Conservation (phyloP, 805 yeast species). For the Kluyveromyces siamensis region DNA sequence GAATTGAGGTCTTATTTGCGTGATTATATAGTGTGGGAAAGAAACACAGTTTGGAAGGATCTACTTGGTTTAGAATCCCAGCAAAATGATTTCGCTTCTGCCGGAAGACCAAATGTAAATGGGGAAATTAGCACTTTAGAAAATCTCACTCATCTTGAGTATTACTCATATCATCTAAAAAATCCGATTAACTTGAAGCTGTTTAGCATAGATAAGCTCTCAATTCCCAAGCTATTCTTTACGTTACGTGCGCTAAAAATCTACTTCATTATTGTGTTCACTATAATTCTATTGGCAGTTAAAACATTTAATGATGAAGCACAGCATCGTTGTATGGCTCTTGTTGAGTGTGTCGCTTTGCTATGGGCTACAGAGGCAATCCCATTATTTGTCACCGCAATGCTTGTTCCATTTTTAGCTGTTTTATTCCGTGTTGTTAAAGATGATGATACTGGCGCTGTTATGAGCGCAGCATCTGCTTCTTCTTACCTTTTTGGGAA, state of each 20-base stretch:
- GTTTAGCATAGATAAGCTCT: conserved; percentile 24
- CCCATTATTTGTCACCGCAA: conserved; percentile 86
- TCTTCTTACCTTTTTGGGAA: conserved; percentile 57
- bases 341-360: conserved; percentile 54
- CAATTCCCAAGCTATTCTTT: conserved; percentile 40
- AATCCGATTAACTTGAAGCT: conserved; percentile 18
- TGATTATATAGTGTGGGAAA: conserved; percentile 93
- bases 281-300: conserved; percentile 46
- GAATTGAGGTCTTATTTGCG: conserved; percentile 58
- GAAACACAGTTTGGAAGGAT: conserved; percentile 94
- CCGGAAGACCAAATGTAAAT: conserved; percentile 30
- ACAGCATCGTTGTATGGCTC: conserved; percentile 57
- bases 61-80: conserved; percentile 80
- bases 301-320: conserved; percentile 54
- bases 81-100: conserved; percentile 30
- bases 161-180: conserved; percentile 26
- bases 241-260: conserved; percentile 42
- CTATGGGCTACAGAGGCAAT: conserved; percentile 95
- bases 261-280: conserved; percentile 39
- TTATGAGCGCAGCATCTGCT: conserved; percentile 59
- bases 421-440: conserved; percentile 62
- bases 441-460: conserved; percentile 38
- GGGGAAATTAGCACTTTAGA: conserved; percentile 19
- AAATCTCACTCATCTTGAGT: conserved; percentile 20
- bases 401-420: conserved; percentile 70